Base-by-base conservation (phyloP, 1,139 yeast species). In the Scheffersomyces segobiensis region DNA sequence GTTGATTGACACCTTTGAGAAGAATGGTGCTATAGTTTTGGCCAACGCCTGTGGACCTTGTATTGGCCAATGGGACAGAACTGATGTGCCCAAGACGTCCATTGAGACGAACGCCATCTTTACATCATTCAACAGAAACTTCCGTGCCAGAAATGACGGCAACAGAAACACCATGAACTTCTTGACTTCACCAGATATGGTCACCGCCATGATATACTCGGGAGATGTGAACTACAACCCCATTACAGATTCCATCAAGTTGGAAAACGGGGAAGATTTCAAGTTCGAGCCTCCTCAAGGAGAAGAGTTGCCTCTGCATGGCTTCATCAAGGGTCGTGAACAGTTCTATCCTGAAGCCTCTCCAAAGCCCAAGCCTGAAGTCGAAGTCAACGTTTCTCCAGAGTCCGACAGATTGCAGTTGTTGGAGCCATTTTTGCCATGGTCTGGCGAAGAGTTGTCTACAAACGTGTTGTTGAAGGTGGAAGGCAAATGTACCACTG, bases 1-100 rank as follows among this genome's bases (percentile, higher is more conserved):
- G 19, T 82, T 91, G 64, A 86, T 90, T 58, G 84, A 88, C 52
- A 87, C 89, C 49, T 92, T 95, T 71, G 88, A 88, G 72, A 83
- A 87, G 54, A 89, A 88, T 67, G 98, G 98, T 58, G 98, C 97
- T 55, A 82, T 87, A 56, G 97, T 95, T 19, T 81, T 95, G 64
- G 97, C 98, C 52, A 95, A 95, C 71, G 99, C 99, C 18, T 95
- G 99, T 81, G 99, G 99, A 59, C 99, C 98, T 63, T 95, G 99
- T 82, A 95, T 95, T 70, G 99, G 99, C 56, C 98, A 95, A 80
- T 95, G 99, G 99, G 97, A 93, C 73, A 87, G 99, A 77, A 68
- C 76, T 18, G 84, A 80, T 61, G 83, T 88, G 55, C 81, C 88
- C 56, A 88, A 89, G 73, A 85, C 84, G 57, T 85, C 89, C 8